These are phyloP conservation scores for Pythium brassicae DNA, from an alignment of 352 stramenopile genomes.

Conservation along the genomic window DNA sequence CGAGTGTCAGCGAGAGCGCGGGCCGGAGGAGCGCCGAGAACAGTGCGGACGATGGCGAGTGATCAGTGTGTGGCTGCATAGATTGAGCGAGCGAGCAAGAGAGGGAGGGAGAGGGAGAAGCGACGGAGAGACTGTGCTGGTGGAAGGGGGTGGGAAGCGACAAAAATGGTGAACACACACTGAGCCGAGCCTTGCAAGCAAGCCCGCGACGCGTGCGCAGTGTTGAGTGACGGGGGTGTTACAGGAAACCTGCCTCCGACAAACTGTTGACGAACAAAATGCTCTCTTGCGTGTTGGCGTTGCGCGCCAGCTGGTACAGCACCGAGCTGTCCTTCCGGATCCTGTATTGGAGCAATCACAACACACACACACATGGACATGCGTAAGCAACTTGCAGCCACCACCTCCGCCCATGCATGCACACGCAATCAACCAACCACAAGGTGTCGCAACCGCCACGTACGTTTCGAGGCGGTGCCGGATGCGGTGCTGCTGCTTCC, in stretches of 20 bases:
- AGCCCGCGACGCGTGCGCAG: too few species aligned
- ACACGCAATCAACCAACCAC: neutral
- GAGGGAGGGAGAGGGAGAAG: neutral
- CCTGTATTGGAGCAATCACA: constrained; percentile 22
- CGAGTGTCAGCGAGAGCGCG: constrained; percentile 1
- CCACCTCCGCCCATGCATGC: neutral
- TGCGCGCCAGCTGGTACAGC: constrained; percentile 78
- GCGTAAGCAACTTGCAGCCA: constrained; percentile 1
- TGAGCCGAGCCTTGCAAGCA: neutral
- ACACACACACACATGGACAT: constrained; percentile 11
- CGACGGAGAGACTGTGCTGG: too few species aligned
- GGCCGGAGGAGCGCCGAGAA: constrained; percentile 6
- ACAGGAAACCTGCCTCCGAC: constrained; percentile 84
- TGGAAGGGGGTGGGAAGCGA: too few species aligned
- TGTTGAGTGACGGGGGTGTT: constrained; percentile 7
- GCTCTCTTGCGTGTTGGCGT: constrained; percentile 85
- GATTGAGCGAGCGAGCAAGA: neutral
- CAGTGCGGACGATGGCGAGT: constrained; percentile 13
- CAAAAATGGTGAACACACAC: too few species aligned
- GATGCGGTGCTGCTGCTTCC: constrained; percentile 67
- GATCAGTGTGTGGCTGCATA: constrained; percentile 3
- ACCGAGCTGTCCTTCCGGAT: constrained; percentile 83
- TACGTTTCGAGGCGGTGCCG: constrained; percentile 84
- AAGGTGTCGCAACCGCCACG: constrained; percentile 16
- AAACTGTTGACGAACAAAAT: constrained; percentile 88